phyloP scores from a whole-genome alignment of 306 rosid species.

The Vigna radiata region DNA sequence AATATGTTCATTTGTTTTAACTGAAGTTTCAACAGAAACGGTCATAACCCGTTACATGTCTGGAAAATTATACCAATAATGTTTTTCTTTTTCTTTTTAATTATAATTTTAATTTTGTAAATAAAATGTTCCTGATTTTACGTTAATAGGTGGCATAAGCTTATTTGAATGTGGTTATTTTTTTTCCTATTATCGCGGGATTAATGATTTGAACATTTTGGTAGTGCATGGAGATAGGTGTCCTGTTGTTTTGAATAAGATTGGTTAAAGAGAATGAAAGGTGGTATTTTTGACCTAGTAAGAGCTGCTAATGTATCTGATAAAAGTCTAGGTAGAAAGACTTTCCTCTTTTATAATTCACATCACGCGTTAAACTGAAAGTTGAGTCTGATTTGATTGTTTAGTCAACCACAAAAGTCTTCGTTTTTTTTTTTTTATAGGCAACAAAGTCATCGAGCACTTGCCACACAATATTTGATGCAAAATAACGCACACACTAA shows the following conservation, averaged over 20 bases:
- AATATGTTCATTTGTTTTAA: background rate
- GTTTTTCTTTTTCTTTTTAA: background rate
- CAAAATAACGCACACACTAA: conserved; percentile 5
- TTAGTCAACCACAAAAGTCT: conserved; percentile 15
- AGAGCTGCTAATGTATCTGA: background rate
- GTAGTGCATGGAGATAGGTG: background rate
- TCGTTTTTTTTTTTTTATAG: background rate
- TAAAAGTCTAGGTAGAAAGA: conserved; percentile 19
- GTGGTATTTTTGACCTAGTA: conserved; percentile 24
- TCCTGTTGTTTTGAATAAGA: background rate
- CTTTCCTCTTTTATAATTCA: background rate
- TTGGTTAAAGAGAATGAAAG: background rate
- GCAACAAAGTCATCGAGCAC: background rate
- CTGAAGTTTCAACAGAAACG: background rate
- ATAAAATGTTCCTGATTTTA: no score
- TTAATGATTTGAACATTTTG: background rate
- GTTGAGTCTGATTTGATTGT: background rate
- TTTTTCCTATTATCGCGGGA: no score
- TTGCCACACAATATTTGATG: background rate
- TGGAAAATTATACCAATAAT: background rate
- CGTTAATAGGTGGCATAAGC: no score
- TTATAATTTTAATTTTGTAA: no score
- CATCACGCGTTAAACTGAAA: background rate
- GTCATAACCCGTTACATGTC: background rate
- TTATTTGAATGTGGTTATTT: no score